Conservation (phyloP, 2,329 filamentous ascomycete genomes). For the Aspergillus sp. region DNA sequence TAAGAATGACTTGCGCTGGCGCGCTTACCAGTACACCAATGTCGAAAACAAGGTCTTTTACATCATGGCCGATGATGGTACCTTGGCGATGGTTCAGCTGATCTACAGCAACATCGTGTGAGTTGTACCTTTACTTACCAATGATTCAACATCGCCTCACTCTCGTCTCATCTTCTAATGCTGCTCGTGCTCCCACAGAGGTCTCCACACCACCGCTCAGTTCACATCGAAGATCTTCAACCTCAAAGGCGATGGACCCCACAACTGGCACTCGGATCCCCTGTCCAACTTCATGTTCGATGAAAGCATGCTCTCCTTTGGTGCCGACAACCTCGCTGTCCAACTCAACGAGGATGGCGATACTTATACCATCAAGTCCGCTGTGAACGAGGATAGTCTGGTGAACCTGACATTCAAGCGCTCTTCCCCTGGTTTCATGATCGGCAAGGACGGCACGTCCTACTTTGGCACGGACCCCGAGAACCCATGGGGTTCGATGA, state of each 20-base stretch:
- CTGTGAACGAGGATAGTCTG: conserved; percentile 74
- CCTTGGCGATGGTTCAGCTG: conserved; percentile 78
- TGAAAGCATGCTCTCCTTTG: conserved; percentile 79
- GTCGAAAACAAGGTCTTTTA: conserved; percentile 98
- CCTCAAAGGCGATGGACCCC: conserved; percentile 68
- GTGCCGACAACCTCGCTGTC: conserved; percentile 79
- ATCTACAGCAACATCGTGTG: conserved; percentile 98
- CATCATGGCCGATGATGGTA: conserved; percentile 75
- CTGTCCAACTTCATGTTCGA: conserved; percentile 80
- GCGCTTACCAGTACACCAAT: conserved; percentile 74
- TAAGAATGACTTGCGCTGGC: conserved; percentile 81
- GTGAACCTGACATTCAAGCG: conserved; percentile 84
- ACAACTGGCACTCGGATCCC: conserved; percentile 81
- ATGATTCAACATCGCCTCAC: neutral
- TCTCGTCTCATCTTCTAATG: conserved; percentile 11
- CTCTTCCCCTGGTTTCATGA: conserved; percentile 76
- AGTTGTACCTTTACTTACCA: conserved; percentile 32
- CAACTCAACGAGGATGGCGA: conserved; percentile 83
- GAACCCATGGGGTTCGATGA: conserved; percentile 89
- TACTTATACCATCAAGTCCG: conserved; percentile 85
- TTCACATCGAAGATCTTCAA: conserved; percentile 95
- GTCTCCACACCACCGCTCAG: conserved; percentile 85
- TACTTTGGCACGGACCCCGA: conserved; percentile 82
- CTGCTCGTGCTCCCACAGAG: conserved; percentile 54
- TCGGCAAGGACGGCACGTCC: conserved; percentile 79